phyloP scores from a whole-genome alignment of 1,139 yeast species.

The Pichia sp. region DNA sequence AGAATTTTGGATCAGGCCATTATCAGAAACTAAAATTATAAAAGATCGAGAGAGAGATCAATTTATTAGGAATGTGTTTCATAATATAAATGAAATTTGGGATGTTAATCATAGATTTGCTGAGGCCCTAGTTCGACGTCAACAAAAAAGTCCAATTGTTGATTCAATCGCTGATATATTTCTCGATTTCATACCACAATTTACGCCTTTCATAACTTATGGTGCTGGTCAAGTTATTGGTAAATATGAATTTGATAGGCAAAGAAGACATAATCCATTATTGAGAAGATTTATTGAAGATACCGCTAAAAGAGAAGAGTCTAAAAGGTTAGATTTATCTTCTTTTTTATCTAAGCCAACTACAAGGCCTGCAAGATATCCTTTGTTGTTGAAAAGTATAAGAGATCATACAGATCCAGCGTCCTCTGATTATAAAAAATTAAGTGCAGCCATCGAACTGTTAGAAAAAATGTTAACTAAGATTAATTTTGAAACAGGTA shows the following conservation, averaged over 20 bases:
- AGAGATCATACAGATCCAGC: conserved; percentile 73
- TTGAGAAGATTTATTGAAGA: conserved; percentile 92
- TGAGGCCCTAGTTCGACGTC: conserved; percentile 83
- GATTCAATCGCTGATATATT: conserved; percentile 83
- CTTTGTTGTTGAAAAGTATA: conserved; percentile 74
- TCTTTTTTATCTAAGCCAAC: conserved; percentile 94
- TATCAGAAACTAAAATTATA: conserved; percentile 77
- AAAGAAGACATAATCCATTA: conserved; percentile 80
- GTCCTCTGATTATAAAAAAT: conserved; percentile 65
- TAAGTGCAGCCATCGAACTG: conserved; percentile 68
- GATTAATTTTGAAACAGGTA: conserved; percentile 89
- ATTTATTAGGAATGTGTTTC: conserved; percentile 85
- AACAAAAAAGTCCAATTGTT: conserved; percentile 81
- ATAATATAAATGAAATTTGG: conserved; percentile 82
- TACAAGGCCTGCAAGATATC: conserved; percentile 92
- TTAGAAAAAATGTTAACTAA: conserved; percentile 69
- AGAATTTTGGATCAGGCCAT: conserved; percentile 90
- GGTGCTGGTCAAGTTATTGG: conserved; percentile 97
- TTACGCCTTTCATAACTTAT: conserved; percentile 87
- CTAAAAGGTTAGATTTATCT: conserved; percentile 82
- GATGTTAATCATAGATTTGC: conserved; percentile 78
- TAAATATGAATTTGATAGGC: conserved; percentile 91
- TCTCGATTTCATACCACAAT: conserved; percentile 73
- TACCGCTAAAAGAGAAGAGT: conserved; percentile 81
- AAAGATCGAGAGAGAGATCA: conserved; percentile 87